Base-by-base conservation (phyloP, 2,329 filamentous ascomycete genomes). In the Endothia cerciana region DNA sequence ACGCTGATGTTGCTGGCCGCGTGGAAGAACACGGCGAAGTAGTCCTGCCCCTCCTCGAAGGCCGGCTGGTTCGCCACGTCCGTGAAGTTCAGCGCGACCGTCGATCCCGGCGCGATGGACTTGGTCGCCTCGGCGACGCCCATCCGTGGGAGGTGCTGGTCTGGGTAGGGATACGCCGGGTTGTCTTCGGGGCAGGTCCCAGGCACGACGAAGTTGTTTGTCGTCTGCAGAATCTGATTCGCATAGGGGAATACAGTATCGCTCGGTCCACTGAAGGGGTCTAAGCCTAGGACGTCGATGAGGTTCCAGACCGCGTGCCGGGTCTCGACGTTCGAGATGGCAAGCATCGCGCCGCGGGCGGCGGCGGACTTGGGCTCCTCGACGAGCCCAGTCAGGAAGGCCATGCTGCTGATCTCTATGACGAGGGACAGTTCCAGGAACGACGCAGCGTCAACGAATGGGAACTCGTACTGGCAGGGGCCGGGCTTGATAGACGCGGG, bases 231-330 rank as follows among this genome's bases (percentile, higher is more conserved):
- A 47, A 81, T 77, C 70, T 80, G 71, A 67, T 79, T 79, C n/a
- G 77, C 76, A 65, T 80, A 80, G 2, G 77, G 77, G 69, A 75
- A 81, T 2, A 75, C 71, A 3, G 80, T 81, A 68, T 81, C 79
- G 3, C 72, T 61, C 0, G 80, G 78, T 1, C 80, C 79, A 5
- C 69, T 75, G 65, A 82, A 81, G 0, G 79, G 79, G 55, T 76
- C 74, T 1, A 65, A 64, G 22, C 76, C 74, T 73, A 77, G 80
- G 36, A 80, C 76, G 40, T 80, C 77, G 57, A 81, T 77, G 47
- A 82, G 66, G 2, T 75, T 73, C 79, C 79, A 81, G 1, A 74
- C 74, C 43, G 78, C 76, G 69, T 81, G 79, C 7, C 79, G 75
- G 3, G 73, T 71, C 67, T 81, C 79, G 1, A 74, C 75, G 58